phyloP scores from a whole-genome alignment of 148 eudicot genomes.

The Spergularia bocconei region DNA sequence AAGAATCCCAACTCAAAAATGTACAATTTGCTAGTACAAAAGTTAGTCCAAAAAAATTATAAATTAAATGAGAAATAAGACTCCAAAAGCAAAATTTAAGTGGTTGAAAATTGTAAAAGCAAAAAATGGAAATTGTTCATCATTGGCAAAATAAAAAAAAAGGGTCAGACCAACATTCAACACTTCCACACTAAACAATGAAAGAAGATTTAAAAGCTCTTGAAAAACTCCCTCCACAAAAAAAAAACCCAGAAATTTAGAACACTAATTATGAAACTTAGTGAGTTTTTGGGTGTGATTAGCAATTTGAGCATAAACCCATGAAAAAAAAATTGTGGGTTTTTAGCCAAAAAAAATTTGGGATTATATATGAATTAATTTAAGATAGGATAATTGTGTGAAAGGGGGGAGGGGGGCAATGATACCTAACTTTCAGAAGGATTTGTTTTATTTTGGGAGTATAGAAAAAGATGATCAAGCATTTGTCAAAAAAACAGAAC shows the following conservation, averaged over 20 bases:
- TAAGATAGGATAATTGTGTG: constrained; percentile 21
- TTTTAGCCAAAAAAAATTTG: neutral
- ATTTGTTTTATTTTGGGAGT: constrained; percentile 6
- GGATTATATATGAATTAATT: constrained; percentile 25
- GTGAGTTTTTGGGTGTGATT: neutral
- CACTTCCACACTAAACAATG: constrained; percentile 7
- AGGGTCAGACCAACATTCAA: constrained; percentile 29
- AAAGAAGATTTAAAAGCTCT: constrained; percentile 19
- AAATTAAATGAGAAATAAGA: constrained; percentile 21
- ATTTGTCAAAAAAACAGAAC: constrained; percentile 16
- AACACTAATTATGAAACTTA: constrained; percentile 21
- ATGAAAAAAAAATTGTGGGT: constrained; percentile 15
- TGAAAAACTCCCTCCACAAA: neutral
- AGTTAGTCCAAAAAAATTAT: neutral
- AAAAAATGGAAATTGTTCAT: constrained; percentile 1
- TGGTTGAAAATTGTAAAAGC: constrained; percentile 19
- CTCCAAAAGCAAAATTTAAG: constrained; percentile 11
- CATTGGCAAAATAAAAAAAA: neutral
- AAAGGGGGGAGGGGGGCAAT: constrained; percentile 27
- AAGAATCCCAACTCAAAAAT: constrained; percentile 14
- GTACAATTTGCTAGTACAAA: neutral
- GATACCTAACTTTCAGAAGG: constrained; percentile 45
- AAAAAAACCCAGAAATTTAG: constrained; percentile 15
- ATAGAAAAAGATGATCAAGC: constrained; percentile 21
- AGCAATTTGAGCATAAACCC: neutral